A percentile compares a stretch with the other conserved stretches of the same genome.
phyloP scores from a whole-genome alignment of 208 protist species.

The Crithidia mellificae region DNA sequence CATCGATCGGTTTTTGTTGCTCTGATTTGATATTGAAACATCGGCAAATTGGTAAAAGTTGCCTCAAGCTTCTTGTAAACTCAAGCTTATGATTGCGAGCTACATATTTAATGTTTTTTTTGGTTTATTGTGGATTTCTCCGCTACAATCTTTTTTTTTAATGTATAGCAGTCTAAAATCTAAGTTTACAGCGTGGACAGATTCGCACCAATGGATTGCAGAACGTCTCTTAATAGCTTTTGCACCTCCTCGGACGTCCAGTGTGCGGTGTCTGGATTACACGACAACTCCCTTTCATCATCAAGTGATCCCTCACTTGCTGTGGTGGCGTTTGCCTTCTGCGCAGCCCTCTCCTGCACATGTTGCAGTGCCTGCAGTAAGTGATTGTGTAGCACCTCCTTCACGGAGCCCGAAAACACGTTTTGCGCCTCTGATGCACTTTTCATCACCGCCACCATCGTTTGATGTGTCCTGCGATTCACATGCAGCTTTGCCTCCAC shows the following conservation, averaged over 20 bases:
- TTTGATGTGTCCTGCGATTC: conserved; percentile 30
- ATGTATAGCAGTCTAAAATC: too few species aligned
- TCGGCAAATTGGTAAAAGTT: too few species aligned
- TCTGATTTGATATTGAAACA: too few species aligned
- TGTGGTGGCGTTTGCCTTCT: neutral
- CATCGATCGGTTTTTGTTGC: too few species aligned
- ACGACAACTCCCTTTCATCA: too few species aligned
- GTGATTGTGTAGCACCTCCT: neutral
- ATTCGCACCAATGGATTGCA: conserved; percentile 5
- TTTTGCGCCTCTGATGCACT: neutral
- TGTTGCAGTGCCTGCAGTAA: conserved; percentile 1
- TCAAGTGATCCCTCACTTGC: too few species aligned
- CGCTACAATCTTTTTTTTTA: too few species aligned
- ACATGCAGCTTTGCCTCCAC: conserved; percentile 61
- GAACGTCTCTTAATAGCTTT: neutral
- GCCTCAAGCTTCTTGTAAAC: too few species aligned
- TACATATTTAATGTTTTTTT: too few species aligned
- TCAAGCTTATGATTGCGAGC: too few species aligned
- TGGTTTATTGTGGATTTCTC: too few species aligned
- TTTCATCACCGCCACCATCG: too few species aligned
- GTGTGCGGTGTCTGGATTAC: neutral
- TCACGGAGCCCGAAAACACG: neutral
- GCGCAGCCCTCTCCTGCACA: neutral
- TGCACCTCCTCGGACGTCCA: conserved; percentile 1
- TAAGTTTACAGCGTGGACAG: neutral